Conservation (phyloP, 768 basidiomycete species). For the Suillus lakei region DNA sequence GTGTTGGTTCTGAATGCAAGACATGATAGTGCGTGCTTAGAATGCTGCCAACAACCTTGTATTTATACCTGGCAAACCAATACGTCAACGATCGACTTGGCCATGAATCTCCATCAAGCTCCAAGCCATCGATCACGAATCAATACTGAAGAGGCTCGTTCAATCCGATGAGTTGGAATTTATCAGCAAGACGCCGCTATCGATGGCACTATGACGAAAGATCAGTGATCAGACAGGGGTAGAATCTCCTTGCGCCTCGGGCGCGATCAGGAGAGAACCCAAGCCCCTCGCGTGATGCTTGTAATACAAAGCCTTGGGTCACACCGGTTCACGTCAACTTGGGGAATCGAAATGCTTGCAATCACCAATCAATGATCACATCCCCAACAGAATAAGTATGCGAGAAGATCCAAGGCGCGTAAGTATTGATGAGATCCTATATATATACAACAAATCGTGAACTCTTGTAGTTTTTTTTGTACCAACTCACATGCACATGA, state of each 20-base stretch:
- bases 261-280: neutral
- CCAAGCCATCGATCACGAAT: neutral
- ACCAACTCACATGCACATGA: conserved; percentile 11
- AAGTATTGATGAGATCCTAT: conserved; percentile 16
- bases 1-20: conserved; percentile 36
- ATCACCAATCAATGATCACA: neutral
- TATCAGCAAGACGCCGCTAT: conserved; percentile 4
- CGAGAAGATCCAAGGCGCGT: neutral
- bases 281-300: neutral
- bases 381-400: neutral
- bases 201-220: conserved; percentile 1
- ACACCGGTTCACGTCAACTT: neutral
- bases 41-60: neutral
- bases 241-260: neutral
- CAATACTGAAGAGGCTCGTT: neutral
- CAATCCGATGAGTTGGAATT: neutral
- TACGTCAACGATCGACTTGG: neutral
- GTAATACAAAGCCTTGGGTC: neutral
- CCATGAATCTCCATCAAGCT: neutral
- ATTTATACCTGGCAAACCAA: conserved; percentile 4
- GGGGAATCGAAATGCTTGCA: neutral
- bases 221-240: neutral
- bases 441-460: conserved; percentile 15
- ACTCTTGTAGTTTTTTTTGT: conserved; percentile 11
- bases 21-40: conserved; percentile 17